Base-by-base conservation (phyloP, 768 basidiomycete genomes). In the Pleurotus tuber-regium region DNA sequence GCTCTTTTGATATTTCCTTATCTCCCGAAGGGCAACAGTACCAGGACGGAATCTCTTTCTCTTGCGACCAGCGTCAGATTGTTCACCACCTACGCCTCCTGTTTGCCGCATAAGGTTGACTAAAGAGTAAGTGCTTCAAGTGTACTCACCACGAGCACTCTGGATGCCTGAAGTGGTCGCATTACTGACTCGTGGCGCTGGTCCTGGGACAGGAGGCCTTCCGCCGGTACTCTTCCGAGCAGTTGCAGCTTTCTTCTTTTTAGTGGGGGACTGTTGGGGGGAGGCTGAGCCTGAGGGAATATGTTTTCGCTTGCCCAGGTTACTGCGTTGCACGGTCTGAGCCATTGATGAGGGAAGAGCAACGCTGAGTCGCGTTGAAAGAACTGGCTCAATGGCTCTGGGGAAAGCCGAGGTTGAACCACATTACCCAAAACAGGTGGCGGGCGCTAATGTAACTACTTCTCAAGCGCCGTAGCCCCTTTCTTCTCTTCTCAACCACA, bases 1-100 rank as follows among this genome's bases (percentile, higher is more conserved):
- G 59, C 85, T 88, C 66, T 90, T 92, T 66, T 98, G 94, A 67
- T 97, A 98, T 65, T 88, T 91, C 60, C 95, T 80, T 46, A 98
- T 96, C 72, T 98, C 94, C 38, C 88, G 82, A 56, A 98, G 72
- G 28, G 94, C 94, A 52, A 89, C 83, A 2, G 92, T 95, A 7
- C 94, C 94, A 0, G 94, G 94, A 54, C 92, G 80, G 70, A 80
- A 98, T n/a, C 94, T 70, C 25, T 77, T 61, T 70, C 77, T 63
- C 74, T 81, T 78, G 75, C 72, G 70, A 60, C 63, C 49, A 52
- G 54, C 43, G n/a, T n/a, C n/a, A n/a, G n/a, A n/a, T n/a, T n/a
- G n/a, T n/a, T n/a, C n/a, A n/a, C n/a, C n/a, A n/a, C n/a, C n/a
- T n/a, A n/a, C n/a, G n/a, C n/a, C n/a, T n/a, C n/a, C n/a, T n/a